Evolutionary conservation across 768 basidiomycete species (phyloP), one percentile per base, ranked within the genome.

Genomic region (Chalciporus pseudorubinellus): DNA sequence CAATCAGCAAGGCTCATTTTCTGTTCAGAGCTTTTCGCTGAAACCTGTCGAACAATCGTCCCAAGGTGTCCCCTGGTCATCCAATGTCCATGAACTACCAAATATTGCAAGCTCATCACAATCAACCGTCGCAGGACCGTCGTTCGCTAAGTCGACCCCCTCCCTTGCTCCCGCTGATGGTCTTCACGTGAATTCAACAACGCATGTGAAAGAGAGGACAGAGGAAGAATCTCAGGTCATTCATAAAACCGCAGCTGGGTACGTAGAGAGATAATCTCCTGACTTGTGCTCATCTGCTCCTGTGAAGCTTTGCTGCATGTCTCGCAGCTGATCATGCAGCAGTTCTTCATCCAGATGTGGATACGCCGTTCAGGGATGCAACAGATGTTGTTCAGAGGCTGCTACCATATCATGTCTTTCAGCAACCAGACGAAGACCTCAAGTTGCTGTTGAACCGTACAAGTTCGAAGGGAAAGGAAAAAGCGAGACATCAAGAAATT

Each of bases 401-500:
- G 19, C 72, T 92, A 19, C 89, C 90, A 0, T 92, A 89, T 59
- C 90, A 92, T 61, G 69, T 92, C 44, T 89, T 85, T 57, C 86
- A 86, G 56, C 85, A 89, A 52, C 89, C 89, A 0, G 70, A 69
- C 50, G 83, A 85, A 40, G 90, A 92, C 57, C 57, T 89, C 56
- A 66, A 70, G 29, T 28, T 59, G 24, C 62, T 74, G 28, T 6
- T 57, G 41, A 36, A 50, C 19, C 46, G 44, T 4, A 62, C 24
- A 21, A 54, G 47, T n/a, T 57, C 64, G 44, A 88, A 88, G 64
- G 83, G 84, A 12, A 89, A 89, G 63, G 76, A 74, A 51, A 88
- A 80, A 59, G 85, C 80, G 3, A 73, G 66, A 13, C 65, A 72
- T 26, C 57, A 69, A 22, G 77, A 79, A 44, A 62, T 77, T 14